Evolutionary conservation across 176 grass and related monocot genomes (phyloP), one percentile per base, ranked within the genome.

Genomic region (Cocos nucifera): DNA sequence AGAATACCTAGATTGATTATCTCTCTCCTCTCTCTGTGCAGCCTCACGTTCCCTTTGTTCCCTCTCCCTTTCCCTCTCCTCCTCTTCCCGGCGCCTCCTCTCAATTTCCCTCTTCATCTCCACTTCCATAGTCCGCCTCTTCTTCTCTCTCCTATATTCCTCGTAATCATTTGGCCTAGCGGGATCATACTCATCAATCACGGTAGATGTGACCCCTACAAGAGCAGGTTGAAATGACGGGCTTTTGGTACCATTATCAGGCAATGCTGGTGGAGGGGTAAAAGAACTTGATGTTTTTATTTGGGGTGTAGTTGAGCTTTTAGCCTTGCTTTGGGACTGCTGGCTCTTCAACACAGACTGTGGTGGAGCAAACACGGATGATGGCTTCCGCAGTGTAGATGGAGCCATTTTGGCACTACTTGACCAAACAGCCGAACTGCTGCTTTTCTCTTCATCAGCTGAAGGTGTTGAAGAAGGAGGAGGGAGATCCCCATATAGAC

Each of bases 331-430:
- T 44, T 73, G 70, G 49, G 22, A 35, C 27, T 73, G 58, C 55
- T 82, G 77, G 77, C 72, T 86, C 28, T 75, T 75, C 63, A 98
- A 65, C 62, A 96, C 29, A 19, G 93, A 88, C 14, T 78, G 74
- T 8, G 93, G 87, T 15, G 93, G 76, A 1, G 84, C 76, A 59
- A 98, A 63, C 48, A 89, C 61, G 2, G 93, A 22, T n/a, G 84
- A 61, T 16, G 85, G 84, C 69, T 98, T 98, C 20, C 93, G 84
- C 77, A 92, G 75, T 9, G 87, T 89, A 10, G 88, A 80, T 0
- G 91, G 86, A 17, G 86, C 91, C 86, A 90, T 95, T 77, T 96
- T 96, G 78, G 82, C 77, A 60, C 85, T 88, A 82, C 92, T 96
- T 16, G 93, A 98, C 93, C 88, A 98, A 18, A 85, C 78, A 56